These are phyloP conservation scores for Aspergillus fumigatiaffinis DNA, from an alignment of 2,329 filamentous ascomycete species.

Conservation along the genomic window DNA sequence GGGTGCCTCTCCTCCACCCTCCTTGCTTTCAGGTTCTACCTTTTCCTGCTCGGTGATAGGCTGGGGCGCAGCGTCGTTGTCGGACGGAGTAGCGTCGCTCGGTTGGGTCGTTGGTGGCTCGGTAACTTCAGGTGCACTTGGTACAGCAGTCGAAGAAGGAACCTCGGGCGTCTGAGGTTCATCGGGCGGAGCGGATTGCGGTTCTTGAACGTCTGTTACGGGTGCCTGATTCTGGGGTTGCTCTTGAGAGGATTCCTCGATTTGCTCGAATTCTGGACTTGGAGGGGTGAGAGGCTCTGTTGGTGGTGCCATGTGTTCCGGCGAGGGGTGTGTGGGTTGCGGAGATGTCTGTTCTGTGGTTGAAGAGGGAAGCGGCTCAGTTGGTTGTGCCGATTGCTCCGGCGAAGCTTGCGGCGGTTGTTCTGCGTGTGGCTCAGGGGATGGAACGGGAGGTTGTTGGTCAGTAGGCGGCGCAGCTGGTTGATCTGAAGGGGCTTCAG, in stretches of 20 bases:
- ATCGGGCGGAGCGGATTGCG: neutral
- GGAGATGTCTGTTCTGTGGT: neutral
- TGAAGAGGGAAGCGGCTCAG: neutral
- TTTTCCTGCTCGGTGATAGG: neutral
- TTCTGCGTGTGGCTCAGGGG: neutral
- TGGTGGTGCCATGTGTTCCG: neutral
- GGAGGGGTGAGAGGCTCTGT: slow-evolving; percentile 1
- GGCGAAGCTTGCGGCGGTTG: neutral
- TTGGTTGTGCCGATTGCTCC: neutral
- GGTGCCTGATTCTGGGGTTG: neutral
- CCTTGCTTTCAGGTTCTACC: neutral
- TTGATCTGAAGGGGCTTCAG: neutral
- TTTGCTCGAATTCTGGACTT: neutral
- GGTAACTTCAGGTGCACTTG: neutral
- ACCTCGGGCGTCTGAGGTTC: neutral
- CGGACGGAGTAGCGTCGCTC: neutral
- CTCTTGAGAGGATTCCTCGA: neutral
- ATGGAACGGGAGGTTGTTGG: neutral
- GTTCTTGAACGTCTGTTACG: neutral
- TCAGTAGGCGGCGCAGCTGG: neutral
- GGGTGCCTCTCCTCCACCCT: neutral
- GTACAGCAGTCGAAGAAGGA: neutral
- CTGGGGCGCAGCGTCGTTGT: neutral
- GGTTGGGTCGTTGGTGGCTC: neutral
- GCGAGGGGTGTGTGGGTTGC: neutral